These are phyloP conservation scores for Trametes hirsuta DNA, from an alignment of 1,284 basidiomycete genomes.

Conservation along the genomic window DNA sequence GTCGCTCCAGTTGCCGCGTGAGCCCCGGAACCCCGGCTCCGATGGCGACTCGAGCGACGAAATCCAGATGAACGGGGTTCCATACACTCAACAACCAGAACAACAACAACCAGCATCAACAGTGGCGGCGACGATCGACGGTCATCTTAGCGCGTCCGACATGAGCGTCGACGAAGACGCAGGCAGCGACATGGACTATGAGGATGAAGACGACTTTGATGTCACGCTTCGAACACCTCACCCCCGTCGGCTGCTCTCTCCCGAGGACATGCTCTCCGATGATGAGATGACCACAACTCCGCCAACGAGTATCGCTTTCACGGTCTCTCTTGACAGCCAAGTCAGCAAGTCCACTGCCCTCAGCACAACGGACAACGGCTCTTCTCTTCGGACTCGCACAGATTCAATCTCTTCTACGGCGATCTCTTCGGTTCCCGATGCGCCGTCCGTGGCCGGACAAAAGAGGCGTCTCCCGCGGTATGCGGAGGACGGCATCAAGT, in stretches of 20 bases:
- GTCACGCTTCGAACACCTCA: conserved; percentile 67
- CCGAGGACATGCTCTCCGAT: conserved; percentile 35
- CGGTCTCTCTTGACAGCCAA: conserved; percentile 33
- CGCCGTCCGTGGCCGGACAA: conserved; percentile 27
- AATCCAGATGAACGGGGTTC: conserved; percentile 34
- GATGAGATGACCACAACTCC: conserved; percentile 33
- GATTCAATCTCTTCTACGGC: conserved; percentile 44
- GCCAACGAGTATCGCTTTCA: conserved; percentile 11
- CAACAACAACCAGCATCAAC: conserved; percentile 15
- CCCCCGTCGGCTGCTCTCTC: conserved; percentile 23
- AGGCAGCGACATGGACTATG: conserved; percentile 43
- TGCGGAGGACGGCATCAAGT: conserved; percentile 18
- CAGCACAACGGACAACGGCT: conserved; percentile 48
- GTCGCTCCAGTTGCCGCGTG: conserved; percentile 68
- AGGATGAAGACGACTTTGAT: conserved; percentile 60
- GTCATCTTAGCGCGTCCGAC: conserved; percentile 31
- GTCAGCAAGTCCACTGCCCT: conserved; percentile 45
- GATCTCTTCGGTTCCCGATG: conserved; percentile 31
- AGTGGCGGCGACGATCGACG: conserved; percentile 30
- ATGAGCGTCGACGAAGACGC: conserved; percentile 35
- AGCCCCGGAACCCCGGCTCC: conserved; percentile 59
- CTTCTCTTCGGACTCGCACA: conserved; percentile 47
- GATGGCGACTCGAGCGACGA: conserved; percentile 62
- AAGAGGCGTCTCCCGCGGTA: conserved; percentile 32
- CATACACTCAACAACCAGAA: conserved; percentile 12